A percentile compares a stretch with the other conserved stretches of the same genome.
Evolutionary conservation across 2,329 filamentous ascomycete genomes (phyloP).

Genomic region (Blastomyces gilchristii): DNA sequence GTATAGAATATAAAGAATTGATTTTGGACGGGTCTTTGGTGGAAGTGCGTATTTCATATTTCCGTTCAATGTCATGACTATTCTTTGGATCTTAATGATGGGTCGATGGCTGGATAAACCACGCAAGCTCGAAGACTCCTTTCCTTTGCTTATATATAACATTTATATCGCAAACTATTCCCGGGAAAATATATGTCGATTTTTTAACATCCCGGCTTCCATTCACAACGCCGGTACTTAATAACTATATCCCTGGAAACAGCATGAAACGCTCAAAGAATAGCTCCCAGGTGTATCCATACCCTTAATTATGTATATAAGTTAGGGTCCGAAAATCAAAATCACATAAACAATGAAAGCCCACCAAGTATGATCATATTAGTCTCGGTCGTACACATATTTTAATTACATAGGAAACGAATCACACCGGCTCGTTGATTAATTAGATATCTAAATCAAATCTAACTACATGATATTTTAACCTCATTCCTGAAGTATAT

Average conservation of each 20-base stretch:
- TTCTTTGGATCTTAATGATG: too few species aligned
- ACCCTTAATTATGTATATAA: background rate
- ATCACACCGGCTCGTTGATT: background rate
- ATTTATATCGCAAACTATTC: too few species aligned
- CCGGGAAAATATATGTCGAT: too few species aligned
- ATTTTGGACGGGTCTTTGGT: background rate
- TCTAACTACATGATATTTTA: background rate
- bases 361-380: background rate
- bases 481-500: background rate
- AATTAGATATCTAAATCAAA: background rate
- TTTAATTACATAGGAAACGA: background rate
- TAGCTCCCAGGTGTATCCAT: background rate
- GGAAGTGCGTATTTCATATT: background rate
- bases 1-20: background rate
- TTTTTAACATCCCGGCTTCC: too few species aligned
- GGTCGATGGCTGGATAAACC: too few species aligned
- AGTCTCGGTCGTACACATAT: background rate
- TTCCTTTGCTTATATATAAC: too few species aligned
- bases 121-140: too few species aligned
- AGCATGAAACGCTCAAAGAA: background rate
- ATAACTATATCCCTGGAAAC: background rate
- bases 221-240: too few species aligned
- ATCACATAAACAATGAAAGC: background rate
- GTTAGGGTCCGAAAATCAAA: background rate
- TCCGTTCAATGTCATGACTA: background rate